phyloP scores from a whole-genome alignment of 768 basidiomycete genomes.

The Rickenella mellea region DNA sequence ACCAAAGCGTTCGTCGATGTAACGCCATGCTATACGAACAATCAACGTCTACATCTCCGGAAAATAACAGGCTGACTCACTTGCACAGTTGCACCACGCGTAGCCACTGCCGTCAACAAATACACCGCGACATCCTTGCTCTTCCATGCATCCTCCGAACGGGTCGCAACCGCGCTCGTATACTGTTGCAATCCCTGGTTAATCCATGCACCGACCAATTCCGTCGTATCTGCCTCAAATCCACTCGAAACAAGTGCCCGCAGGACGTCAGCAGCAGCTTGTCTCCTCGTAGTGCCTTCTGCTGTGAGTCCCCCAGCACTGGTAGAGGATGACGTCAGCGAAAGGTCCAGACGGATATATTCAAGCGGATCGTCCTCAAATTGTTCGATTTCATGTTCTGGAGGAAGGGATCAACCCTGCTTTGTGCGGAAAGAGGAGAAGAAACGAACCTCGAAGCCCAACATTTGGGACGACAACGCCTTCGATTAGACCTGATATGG shows the following conservation, averaged over 20 bases:
- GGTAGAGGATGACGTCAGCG: constrained; percentile 44
- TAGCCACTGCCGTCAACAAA: constrained; percentile 87
- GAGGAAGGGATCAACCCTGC: not conserved
- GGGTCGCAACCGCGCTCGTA: constrained; percentile 38
- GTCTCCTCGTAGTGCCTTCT: constrained; percentile 79
- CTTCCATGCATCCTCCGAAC: constrained; percentile 58
- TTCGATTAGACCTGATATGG: constrained; percentile 74
- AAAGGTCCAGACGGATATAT: constrained; percentile 81
- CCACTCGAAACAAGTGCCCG: constrained; percentile 79
- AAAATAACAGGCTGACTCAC: constrained; percentile 27
- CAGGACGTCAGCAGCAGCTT: constrained; percentile 93
- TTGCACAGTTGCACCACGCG: constrained; percentile 78
- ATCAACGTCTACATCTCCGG: not conserved
- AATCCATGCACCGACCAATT: constrained; percentile 83
- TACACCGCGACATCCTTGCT: constrained; percentile 92
- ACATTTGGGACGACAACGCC: constrained; percentile 95
- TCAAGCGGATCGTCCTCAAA: constrained; percentile 97
- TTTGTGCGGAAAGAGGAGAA: not conserved
- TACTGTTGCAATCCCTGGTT: constrained; percentile 64
- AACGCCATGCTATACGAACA: constrained; percentile 63
- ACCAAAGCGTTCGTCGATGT: constrained; percentile 88
- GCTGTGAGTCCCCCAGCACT: constrained; percentile 30
- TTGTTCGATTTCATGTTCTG: constrained; percentile 84
- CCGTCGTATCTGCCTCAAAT: constrained; percentile 78
- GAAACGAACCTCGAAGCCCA: constrained; percentile 47